phyloP scores from a whole-genome alignment of 176 grass and related monocot species.

The Eleusine indica region DNA sequence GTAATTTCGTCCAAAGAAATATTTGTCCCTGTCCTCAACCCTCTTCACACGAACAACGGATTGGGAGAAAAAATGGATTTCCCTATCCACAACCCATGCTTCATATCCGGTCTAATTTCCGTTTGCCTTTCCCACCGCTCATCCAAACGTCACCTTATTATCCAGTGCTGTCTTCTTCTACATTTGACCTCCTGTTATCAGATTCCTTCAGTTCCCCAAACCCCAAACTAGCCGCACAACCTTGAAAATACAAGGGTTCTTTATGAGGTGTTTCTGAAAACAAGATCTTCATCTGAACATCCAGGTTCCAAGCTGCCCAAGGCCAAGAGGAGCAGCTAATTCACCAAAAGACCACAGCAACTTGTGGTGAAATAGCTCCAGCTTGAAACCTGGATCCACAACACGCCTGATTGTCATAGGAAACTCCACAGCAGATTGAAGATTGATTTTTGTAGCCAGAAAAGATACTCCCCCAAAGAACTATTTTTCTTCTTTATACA shows the following conservation, averaged over 20 bases:
- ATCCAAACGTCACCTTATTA: background rate
- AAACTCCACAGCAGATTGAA: constrained; percentile 12
- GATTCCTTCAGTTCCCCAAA: background rate
- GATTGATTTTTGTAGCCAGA: background rate
- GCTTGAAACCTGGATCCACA: background rate
- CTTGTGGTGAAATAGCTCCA: background rate
- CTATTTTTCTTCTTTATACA: background rate
- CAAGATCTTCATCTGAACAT: background rate
- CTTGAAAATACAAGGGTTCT: background rate
- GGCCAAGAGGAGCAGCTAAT: background rate
- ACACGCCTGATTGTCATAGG: background rate
- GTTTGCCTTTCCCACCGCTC: too few relatives aligned
- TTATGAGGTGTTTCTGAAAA: background rate
- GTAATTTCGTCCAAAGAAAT: too few relatives aligned
- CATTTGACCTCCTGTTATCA: background rate
- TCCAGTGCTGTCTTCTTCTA: background rate
- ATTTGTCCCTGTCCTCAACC: too few relatives aligned
- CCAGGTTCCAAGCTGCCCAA: background rate
- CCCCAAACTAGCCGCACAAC: background rate
- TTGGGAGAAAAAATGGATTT: too few relatives aligned
- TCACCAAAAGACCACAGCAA: background rate
- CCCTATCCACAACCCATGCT: too few relatives aligned
- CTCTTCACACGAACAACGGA: too few relatives aligned
- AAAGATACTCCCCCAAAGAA: background rate
- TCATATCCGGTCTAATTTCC: too few relatives aligned